phyloP scores from a whole-genome alignment of 2,329 filamentous ascomycete genomes.

The Cordyceps cicadae region DNA sequence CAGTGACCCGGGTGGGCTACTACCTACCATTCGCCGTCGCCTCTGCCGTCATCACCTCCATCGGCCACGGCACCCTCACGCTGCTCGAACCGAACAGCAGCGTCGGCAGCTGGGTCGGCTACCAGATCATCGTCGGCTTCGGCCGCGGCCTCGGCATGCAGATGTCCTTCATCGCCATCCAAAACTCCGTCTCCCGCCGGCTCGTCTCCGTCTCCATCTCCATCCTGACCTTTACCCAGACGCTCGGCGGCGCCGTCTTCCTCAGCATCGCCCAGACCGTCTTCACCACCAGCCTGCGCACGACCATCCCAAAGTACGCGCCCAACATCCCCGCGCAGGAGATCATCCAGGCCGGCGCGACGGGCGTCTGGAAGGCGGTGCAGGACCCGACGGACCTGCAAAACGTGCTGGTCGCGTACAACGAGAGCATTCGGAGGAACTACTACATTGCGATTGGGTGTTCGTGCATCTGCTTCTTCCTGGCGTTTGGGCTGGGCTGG shows the following conservation, averaged over 20 bases:
- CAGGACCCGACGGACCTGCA: too few species aligned
- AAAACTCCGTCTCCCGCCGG: slow-evolving; percentile 11
- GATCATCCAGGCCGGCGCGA: too few species aligned
- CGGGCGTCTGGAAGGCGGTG: too few species aligned
- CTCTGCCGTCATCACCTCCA: not conserved
- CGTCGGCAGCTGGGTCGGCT: slow-evolving; percentile 6
- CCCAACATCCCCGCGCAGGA: too few species aligned
- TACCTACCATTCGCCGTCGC: not conserved
- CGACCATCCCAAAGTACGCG: not conserved
- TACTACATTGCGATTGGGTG: too few species aligned
- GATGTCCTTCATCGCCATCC: slow-evolving; percentile 13
- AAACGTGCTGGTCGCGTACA: too few species aligned
- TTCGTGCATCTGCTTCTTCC: too few species aligned
- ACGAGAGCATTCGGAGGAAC: too few species aligned
- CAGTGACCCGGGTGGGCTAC: not conserved
- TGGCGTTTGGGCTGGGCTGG: too few species aligned
- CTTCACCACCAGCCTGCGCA: not conserved
- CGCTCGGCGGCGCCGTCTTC: slow-evolving; percentile 12
- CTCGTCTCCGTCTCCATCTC: slow-evolving; percentile 14
- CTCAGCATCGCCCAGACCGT: slow-evolving; percentile 15
- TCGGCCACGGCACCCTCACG: not conserved
- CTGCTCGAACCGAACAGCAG: not conserved
- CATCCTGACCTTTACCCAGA: slow-evolving; percentile 11
- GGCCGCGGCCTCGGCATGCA: slow-evolving; percentile 13
- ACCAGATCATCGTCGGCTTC: slow-evolving; percentile 14